Evolutionary conservation across 805 yeast genomes (phyloP).

Genomic region (Nakazawaea wickerhamii): DNA sequence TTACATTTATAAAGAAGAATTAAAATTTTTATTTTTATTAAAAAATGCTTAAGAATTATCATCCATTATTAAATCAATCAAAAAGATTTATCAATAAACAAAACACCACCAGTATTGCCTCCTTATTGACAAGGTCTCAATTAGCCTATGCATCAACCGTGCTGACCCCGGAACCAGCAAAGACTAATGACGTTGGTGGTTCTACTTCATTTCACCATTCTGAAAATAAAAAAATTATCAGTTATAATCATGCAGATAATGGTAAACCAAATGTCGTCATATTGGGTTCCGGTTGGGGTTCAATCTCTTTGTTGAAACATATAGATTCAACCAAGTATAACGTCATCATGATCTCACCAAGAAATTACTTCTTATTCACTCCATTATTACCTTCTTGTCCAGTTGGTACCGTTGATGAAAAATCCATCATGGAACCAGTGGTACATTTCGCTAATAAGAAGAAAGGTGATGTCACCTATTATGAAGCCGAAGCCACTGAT

Average conservation of each 20-base stretch:
- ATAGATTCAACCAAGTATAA: conserved; percentile 49
- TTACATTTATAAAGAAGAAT: neutral
- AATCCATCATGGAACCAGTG: conserved; percentile 50
- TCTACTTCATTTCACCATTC: conserved; percentile 11
- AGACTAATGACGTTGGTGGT: conserved; percentile 8
- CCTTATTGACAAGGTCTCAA: conserved; percentile 5
- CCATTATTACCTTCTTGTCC: conserved; percentile 52
- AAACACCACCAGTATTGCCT: neutral
- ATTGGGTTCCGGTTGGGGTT: conserved; percentile 56
- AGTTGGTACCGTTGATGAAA: conserved; percentile 48
- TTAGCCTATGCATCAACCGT: conserved; percentile 6
- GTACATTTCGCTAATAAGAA: conserved; percentile 45
- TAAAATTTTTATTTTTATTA: neutral
- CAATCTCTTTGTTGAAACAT: conserved; percentile 45
- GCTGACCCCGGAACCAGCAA: neutral
- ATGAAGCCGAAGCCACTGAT: conserved; percentile 52
- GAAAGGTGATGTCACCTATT: conserved; percentile 46
- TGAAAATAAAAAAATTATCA: conserved; percentile 5
- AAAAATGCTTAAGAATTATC: conserved; percentile 4
- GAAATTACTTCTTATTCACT: conserved; percentile 52
- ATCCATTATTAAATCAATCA: conserved; percentile 1
- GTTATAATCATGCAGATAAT: conserved; percentile 13
- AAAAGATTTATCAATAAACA: conserved; percentile 3
- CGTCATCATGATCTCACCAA: conserved; percentile 48
- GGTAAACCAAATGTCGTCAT: conserved; percentile 26